Base-by-base conservation (phyloP, 148 eudicot genomes). In the Nepenthes mirabilis region DNA sequence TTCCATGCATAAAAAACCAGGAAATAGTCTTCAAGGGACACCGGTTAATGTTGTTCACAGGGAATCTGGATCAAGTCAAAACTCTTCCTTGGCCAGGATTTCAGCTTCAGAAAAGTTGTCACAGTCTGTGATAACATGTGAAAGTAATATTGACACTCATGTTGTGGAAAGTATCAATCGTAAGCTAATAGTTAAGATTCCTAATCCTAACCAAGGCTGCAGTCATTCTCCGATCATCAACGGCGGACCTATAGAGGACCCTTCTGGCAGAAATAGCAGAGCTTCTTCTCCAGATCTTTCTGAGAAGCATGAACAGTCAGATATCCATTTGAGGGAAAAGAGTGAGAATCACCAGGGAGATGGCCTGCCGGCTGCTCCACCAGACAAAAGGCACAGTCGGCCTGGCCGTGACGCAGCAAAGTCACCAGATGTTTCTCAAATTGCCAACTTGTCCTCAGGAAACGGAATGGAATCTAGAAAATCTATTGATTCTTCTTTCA, bases 121-220 rank as follows among this genome's bases (percentile, higher is more conserved):
- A 7, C 80, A 74, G 9, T 58, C 77, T 55, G 47, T 59, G 43
- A 51, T 47, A 36, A 59, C 37, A 5, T 33, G 62, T 59, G 84
- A 74, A 60, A 79, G 57, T 55, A 61, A 2, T 32, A 14, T 52
- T 59, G 96, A 85, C 63, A 69, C 56, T 47, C 65, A 75, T 56
- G 52, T 65, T 51, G 36, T 51, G 59, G 74, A 77, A 7, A 79
- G 73, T 45, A 81, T 66, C 74, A 75, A 58, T 60, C 85, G 70
- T 51, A 72, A 77, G 68, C 68, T 89, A 34, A 79, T 85, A 66
- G 90, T 85, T 56, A 81, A 80, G 75, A 74, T 83, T 59, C 75
- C 87, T 45, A 83, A 81, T 59, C 75, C 87, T 45, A 83, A 81
- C 61, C 65, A 77, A 13, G 86, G 72, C 23, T 80, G 76, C 13